A percentile compares a stretch with the other conserved stretches of the same genome.
Evolutionary conservation across 2,329 filamentous ascomycete genomes (phyloP).

Genomic region (Leptographium lundbergii): DNA sequence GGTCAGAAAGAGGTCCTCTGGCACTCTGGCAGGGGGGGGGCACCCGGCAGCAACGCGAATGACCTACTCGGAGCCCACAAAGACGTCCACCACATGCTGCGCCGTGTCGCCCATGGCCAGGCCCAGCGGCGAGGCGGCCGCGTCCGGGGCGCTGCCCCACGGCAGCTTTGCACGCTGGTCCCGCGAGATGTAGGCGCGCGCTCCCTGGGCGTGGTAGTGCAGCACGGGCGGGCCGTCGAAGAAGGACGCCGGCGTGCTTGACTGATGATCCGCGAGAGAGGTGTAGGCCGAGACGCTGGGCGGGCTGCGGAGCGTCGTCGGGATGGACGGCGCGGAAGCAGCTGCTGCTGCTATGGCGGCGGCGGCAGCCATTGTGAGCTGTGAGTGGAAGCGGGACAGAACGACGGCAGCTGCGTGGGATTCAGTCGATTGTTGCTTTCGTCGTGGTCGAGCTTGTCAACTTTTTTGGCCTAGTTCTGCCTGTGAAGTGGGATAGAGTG

Average conservation of each 20-base stretch:
- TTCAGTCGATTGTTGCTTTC: background rate
- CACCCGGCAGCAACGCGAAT: background rate
- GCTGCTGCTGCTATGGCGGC: background rate
- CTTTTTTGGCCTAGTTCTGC: too few species aligned
- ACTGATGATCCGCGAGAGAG: conserved; percentile 54
- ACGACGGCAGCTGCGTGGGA: too few species aligned
- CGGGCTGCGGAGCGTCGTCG: conserved; percentile 42
- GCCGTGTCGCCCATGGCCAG: conserved; percentile 17
- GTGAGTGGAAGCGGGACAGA: too few species aligned
- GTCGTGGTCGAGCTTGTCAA: background rate
- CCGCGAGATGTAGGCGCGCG: conserved; percentile 44
- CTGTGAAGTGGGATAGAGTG: too few species aligned
- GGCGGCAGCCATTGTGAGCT: too few species aligned
- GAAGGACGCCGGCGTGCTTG: conserved; percentile 61
- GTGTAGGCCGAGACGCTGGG: conserved; percentile 49
- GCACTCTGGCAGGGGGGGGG: background rate
- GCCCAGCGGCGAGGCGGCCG: conserved; percentile 19
- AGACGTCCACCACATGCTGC: conserved; percentile 41
- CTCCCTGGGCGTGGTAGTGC: conserved; percentile 45
- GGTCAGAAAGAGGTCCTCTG: background rate
- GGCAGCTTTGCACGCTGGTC: conserved; percentile 42
- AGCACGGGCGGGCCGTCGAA: conserved; percentile 59
- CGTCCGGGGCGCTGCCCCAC: conserved; percentile 31
- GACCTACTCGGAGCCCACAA: conserved; percentile 43
- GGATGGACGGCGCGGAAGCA: conserved; percentile 9